phyloP scores from a whole-genome alignment of 176 grass and related monocot species.

The Secale cereale region DNA sequence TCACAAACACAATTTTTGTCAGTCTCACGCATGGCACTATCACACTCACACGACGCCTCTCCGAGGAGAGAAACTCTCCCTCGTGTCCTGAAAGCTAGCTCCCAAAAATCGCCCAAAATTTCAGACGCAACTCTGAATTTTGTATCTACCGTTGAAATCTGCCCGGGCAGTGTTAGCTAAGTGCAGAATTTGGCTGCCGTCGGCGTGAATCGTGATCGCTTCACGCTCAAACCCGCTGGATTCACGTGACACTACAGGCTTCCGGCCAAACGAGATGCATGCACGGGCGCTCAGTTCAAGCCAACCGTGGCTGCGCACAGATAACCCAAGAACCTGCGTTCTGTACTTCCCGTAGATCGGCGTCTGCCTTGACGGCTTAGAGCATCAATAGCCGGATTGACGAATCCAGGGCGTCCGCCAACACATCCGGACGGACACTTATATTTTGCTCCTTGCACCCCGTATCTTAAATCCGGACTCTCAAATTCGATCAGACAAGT shows the following conservation, averaged over 20 bases:
- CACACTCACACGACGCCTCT: background rate
- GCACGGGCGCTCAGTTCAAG: background rate
- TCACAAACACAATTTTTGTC: background rate
- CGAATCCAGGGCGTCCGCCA: no score
- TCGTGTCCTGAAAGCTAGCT: background rate
- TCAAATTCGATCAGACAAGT: no score
- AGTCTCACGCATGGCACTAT: background rate
- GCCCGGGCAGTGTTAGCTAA: background rate
- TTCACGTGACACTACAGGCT: background rate
- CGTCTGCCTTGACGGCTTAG: no score
- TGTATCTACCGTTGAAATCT: background rate
- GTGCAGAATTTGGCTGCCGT: background rate
- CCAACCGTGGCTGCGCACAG: background rate
- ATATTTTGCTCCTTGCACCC: no score
- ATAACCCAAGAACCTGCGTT: slow-evolving; percentile 1
- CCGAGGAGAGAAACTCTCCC: background rate
- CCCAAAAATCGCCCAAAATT: background rate
- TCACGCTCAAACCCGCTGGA: background rate
- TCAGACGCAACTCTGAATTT: background rate
- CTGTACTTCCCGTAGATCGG: background rate
- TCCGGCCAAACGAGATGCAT: background rate
- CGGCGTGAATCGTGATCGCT: background rate
- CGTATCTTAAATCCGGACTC: no score
- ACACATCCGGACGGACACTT: no score
- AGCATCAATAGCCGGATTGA: no score